Percentiles rank a stretch among this genome's conserved stretches.
Conservation (phyloP, 2,329 filamentous ascomycete species). For the Alternaria sp. region DNA sequence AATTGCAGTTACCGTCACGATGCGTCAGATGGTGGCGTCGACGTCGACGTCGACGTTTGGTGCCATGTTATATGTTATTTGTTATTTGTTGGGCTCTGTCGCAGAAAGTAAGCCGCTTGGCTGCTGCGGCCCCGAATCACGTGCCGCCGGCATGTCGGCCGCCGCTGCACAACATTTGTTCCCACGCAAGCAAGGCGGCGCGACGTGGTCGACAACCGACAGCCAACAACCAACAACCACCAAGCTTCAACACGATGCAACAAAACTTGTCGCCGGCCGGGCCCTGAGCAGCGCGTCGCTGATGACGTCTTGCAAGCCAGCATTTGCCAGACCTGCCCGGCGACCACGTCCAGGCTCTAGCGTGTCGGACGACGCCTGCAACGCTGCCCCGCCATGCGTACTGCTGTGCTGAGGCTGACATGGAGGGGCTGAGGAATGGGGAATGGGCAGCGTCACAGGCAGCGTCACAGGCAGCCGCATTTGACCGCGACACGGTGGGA, state of each 20-base stretch:
- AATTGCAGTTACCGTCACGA: conserved; percentile 27
- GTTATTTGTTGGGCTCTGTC: conserved; percentile 33
- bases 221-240: too few species aligned
- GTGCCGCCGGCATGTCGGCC: conserved; percentile 13
- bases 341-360: conserved; percentile 12
- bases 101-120: conserved; percentile 19
- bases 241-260: not conserved
- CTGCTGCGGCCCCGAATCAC: conserved; percentile 14
- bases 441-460: conserved; percentile 9
- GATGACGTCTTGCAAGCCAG: not conserved
- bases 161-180: not conserved
- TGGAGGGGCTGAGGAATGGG: conserved; percentile 22
- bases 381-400: conserved; percentile 30
- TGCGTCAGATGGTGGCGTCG: conserved; percentile 23
- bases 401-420: conserved; percentile 29
- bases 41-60: too few species aligned
- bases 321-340: conserved; percentile 1
- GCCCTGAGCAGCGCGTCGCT: too few species aligned
- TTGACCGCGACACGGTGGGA: conserved; percentile 24
- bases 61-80: too few species aligned
- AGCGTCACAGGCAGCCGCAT: conserved; percentile 20
- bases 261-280: not conserved
- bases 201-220: not conserved
- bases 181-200: not conserved
- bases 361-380: conserved; percentile 22